Conservation (phyloP, 2,329 filamentous ascomycete genomes). For the Pseudogymnoascus sp. region DNA sequence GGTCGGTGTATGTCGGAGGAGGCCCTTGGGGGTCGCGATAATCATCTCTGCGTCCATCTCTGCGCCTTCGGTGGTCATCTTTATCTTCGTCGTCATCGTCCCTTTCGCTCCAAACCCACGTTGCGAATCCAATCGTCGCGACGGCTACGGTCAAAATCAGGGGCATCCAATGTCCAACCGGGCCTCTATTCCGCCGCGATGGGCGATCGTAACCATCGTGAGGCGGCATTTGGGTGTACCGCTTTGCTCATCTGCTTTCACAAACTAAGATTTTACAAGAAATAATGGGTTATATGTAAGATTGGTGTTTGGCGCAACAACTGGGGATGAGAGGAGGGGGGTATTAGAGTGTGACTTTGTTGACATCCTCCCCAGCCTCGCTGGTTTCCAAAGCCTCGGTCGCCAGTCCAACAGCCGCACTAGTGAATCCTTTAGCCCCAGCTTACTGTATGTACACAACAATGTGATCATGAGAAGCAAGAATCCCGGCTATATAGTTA, state of each 20-base stretch:
- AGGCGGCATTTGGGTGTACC: slow-evolving; percentile 46
- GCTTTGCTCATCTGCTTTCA: slow-evolving; percentile 7
- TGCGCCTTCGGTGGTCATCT: slow-evolving; percentile 44
- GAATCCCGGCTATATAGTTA: not conserved
- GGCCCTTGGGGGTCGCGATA: slow-evolving; percentile 38
- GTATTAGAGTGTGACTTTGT: slow-evolving; percentile 1
- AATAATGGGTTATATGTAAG: not conserved
- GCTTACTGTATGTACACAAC: slow-evolving; percentile 3
- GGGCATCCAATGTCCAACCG: slow-evolving; percentile 82
- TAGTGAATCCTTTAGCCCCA: slow-evolving; percentile 6
- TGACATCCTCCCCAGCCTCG: slow-evolving; percentile 2
- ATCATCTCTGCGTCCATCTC: slow-evolving; percentile 43
- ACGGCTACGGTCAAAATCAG: slow-evolving; percentile 79
- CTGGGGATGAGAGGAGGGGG: not conserved
- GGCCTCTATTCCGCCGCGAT: slow-evolving; percentile 43
- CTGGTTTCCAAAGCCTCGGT: slow-evolving; percentile 9
- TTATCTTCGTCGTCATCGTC: slow-evolving; percentile 64
- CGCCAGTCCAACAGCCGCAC: slow-evolving; percentile 9
- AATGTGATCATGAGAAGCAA: not conserved
- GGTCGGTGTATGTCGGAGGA: slow-evolving; percentile 35
- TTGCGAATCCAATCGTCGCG: slow-evolving; percentile 76
- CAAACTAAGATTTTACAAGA: not conserved
- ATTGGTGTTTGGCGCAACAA: slow-evolving; percentile 8
- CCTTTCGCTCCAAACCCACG: slow-evolving; percentile 92
- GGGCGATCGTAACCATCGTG: slow-evolving; percentile 52